Conservation (phyloP, 2,329 filamentous ascomycete species). For the Cordyceps farinosa region DNA sequence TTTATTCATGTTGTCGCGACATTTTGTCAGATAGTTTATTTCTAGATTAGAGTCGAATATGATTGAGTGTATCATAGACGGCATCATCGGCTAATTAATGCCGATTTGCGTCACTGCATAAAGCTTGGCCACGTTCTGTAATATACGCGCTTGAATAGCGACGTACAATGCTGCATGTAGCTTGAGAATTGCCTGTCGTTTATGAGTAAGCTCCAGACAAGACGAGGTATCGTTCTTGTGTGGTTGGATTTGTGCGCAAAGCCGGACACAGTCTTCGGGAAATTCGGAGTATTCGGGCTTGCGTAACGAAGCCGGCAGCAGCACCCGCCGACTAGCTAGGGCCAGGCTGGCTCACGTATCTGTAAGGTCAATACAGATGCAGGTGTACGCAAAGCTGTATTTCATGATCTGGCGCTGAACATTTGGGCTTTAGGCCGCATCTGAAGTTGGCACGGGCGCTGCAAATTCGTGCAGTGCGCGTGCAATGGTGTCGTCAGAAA, state of each 20-base stretch:
- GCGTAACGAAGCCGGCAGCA: background rate
- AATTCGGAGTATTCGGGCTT: conserved; percentile 11
- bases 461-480: conserved; percentile 46
- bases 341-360: background rate
- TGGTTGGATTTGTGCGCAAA: background rate
- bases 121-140: background rate
- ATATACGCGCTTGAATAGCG: background rate
- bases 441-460: conserved; percentile 29
- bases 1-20: background rate
- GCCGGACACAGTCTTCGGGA: background rate
- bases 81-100: background rate
- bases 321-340: background rate
- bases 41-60: background rate
- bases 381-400: background rate
- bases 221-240: background rate
- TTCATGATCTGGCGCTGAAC: background rate
- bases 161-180: background rate
- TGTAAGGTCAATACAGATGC: background rate
- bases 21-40: background rate
- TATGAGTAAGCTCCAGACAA: background rate
- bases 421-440: background rate
- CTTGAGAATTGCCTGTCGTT: background rate
- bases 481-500: conserved; percentile 46
- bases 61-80: background rate
- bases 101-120: background rate